These are phyloP conservation scores for Blastomyces gilchristii DNA, from an alignment of 2,329 filamentous ascomycete genomes.

Conservation along the genomic window DNA sequence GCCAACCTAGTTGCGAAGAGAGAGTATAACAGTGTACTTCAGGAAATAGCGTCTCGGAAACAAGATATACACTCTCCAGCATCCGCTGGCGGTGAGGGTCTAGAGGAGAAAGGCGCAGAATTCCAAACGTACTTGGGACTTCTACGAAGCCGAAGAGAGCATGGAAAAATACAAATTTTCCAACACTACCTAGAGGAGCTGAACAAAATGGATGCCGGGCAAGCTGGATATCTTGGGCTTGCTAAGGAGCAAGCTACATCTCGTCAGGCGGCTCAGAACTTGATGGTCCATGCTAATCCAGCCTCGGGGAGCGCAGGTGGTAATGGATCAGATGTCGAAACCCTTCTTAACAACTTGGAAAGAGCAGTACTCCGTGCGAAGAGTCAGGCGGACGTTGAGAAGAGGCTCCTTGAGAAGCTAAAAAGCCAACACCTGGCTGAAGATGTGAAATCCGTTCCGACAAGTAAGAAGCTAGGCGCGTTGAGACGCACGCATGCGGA, in stretches of 20 bases:
- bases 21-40: constrained; percentile 27
- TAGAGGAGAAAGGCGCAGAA: constrained; percentile 20
- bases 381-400: constrained; percentile 28
- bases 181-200: constrained; percentile 37
- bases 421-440: constrained; percentile 4
- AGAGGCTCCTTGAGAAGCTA: constrained; percentile 24
- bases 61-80: constrained; percentile 18
- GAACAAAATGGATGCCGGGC: constrained; percentile 20
- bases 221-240: constrained; percentile 18
- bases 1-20: constrained; percentile 33
- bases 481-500: constrained; percentile 40
- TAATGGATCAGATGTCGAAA: constrained; percentile 18
- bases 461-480: constrained; percentile 18
- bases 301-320: constrained; percentile 8
- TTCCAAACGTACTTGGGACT: constrained; percentile 35
- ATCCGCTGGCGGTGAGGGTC: constrained; percentile 12
- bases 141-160: constrained; percentile 37
- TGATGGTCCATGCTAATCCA: not conserved
- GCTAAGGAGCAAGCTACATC: constrained; percentile 15
- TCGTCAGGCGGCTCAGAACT: constrained; percentile 2
- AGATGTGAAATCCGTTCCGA: not conserved
- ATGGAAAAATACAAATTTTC: constrained; percentile 39
- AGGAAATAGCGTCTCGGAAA: constrained; percentile 25
- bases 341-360: constrained; percentile 31
- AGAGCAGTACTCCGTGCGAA: constrained; percentile 31